Conservation (phyloP, 208 protist genomes). For the Wallacemonas rigidus region DNA sequence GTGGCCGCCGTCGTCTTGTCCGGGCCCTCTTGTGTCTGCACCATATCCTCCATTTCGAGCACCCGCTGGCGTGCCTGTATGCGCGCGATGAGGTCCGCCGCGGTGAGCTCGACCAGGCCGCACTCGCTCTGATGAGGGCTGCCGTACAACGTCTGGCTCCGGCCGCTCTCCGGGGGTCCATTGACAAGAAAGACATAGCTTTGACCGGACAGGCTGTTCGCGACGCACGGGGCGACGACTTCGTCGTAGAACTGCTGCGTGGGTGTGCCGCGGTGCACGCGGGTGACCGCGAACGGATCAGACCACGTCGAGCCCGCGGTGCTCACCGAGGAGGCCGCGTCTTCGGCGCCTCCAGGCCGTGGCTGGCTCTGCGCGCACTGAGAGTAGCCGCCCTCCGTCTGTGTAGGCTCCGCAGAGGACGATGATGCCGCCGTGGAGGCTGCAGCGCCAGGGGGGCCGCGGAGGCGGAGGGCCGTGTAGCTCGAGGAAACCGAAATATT, state of each 20-base stretch:
- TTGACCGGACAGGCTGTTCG: conserved; percentile 76
- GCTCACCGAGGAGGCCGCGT: not conserved
- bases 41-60: conserved; percentile 7
- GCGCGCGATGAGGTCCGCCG: conserved; percentile 64
- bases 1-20: not conserved
- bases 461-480: conserved; percentile 71
- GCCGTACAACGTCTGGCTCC: conserved; percentile 87
- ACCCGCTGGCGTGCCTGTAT: conserved; percentile 30
- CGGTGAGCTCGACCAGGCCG: conserved; percentile 82
- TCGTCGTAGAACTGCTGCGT: conserved; percentile 77
- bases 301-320: conserved; percentile 48
- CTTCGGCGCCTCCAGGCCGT: not conserved
- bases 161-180: conserved; percentile 77
- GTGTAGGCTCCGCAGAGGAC: not conserved
- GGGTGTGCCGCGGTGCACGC: conserved; percentile 72
- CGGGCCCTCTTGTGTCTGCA: conserved; percentile 4
- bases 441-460: conserved; percentile 23
- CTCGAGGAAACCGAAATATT: conserved; percentile 72
- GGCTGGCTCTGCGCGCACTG: conserved; percentile 22
- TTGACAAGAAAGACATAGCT: conserved; percentile 84
- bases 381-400: conserved; percentile 8
- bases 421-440: not conserved
- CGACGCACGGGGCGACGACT: conserved; percentile 80
- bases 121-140: conserved; percentile 78
- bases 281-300: conserved; percentile 63